A percentile compares a stretch with the other conserved stretches of the same genome.
These are phyloP conservation scores for Porogramme epimiltina DNA, from an alignment of 1,284 basidiomycete species.

Conservation along the genomic window DNA sequence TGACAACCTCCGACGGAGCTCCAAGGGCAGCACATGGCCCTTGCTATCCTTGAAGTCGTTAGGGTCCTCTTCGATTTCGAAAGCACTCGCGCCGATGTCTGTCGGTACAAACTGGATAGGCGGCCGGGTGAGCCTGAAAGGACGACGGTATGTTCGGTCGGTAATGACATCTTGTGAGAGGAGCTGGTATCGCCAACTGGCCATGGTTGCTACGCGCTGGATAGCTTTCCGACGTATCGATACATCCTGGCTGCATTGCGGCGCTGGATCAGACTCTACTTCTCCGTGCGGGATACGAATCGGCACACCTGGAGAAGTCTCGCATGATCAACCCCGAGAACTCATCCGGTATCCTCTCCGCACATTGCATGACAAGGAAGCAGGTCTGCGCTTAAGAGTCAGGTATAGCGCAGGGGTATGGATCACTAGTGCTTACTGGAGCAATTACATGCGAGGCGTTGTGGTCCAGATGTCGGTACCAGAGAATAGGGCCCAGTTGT, in stretches of 20 bases:
- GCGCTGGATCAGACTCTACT: background rate
- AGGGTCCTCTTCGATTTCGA: slow-evolving; percentile 53
- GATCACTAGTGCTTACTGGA: slow-evolving; percentile 50
- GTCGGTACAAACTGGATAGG: slow-evolving; percentile 70
- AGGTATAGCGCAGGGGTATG: background rate
- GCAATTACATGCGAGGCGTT: slow-evolving; percentile 45
- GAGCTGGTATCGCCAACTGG: slow-evolving; percentile 69
- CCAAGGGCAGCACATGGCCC: slow-evolving; percentile 52
- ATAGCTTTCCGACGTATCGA: slow-evolving; percentile 50
- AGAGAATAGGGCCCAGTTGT: slow-evolving; percentile 52
- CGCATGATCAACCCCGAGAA: slow-evolving; percentile 51
- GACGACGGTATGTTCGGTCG: slow-evolving; percentile 58
- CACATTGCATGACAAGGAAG: slow-evolving; percentile 72
- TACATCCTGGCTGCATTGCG: slow-evolving; percentile 43
- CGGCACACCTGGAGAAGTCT: slow-evolving; percentile 56
- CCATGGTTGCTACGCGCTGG: slow-evolving; percentile 52
- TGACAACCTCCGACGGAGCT: slow-evolving; percentile 60
- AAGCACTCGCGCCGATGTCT: slow-evolving; percentile 64
- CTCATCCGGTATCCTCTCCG: slow-evolving; percentile 57
- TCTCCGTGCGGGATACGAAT: background rate
- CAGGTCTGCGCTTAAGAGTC: slow-evolving; percentile 45
- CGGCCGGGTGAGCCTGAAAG: slow-evolving; percentile 66
- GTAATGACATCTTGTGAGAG: slow-evolving; percentile 58
- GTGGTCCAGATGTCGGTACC: slow-evolving; percentile 53
- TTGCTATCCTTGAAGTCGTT: slow-evolving; percentile 49